Evolutionary conservation across 768 basidiomycete genomes (phyloP), one percentile per base, ranked within the genome.

Genomic region (Kwoniella europaea): DNA sequence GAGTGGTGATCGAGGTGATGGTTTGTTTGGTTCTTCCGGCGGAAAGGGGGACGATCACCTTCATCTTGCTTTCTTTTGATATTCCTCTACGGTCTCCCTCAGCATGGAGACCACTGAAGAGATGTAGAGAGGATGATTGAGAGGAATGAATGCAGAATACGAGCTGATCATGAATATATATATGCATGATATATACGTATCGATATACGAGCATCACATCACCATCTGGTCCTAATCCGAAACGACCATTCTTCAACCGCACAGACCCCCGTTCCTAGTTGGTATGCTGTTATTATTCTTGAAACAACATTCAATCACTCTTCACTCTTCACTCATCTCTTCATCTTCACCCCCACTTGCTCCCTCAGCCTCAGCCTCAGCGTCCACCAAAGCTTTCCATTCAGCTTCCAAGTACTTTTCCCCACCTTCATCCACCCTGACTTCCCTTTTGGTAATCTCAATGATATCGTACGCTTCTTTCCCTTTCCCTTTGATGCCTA

Each of bases 401-500:
- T 42, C 57, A 44, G 27, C 56, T 52, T 73, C 65, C 27, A 59
- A 18, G 46, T 63, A 55, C 13, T 29, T 59, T 42, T 65, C 56
- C 13, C 57, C 52, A 16, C 63, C 44, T 24, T 57, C 62, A 42
- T 65, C 58, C 4, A 65, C 71, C 62, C 69, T 69, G 41, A 79
- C 65, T 54, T 78, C 72, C 54, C 64, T 55, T 60, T 67, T 71
- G 15, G 68, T 46, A 42, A 55, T 64, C 27, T 74, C 74, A 16
- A 75, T 63, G 15, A 66, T 70, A 43, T 71, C 67, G 57, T 50
- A 62, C 18, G 79, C 79, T 35, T 74, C 71, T 42, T 65, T 63
- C 1, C 70, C 77, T 52, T 66, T 68, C 3, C 79, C 77, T 44
- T 61, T 60, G 20, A 22, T 46, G 43, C 54, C 43, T 53, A 82